These are phyloP conservation scores for Pichia sp. DNA, from an alignment of 1,139 yeast genomes.

Conservation along the genomic window DNA sequence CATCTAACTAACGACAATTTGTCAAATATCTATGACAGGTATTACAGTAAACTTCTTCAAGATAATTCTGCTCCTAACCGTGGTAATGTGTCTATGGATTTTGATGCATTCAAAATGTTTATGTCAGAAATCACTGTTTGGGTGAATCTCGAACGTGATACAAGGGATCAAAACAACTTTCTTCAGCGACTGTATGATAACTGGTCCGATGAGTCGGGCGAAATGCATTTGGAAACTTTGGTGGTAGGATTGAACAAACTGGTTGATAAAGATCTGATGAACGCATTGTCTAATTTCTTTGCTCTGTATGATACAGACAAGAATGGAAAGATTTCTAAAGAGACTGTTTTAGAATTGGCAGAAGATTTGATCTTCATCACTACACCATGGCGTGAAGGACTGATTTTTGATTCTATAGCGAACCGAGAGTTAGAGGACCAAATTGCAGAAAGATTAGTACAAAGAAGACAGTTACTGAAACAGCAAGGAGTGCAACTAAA, in stretches of 20 bases:
- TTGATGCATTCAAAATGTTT: slow-evolving; percentile 64
- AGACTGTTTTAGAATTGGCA: slow-evolving; percentile 75
- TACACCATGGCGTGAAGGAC: slow-evolving; percentile 75
- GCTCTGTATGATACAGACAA: slow-evolving; percentile 61
- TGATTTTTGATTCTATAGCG: slow-evolving; percentile 55
- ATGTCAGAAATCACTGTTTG: slow-evolving; percentile 84
- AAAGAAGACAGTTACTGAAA: slow-evolving; percentile 31
- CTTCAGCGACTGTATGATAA: slow-evolving; percentile 58
- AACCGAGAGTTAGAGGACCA: slow-evolving; percentile 57
- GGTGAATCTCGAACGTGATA: slow-evolving; percentile 42
- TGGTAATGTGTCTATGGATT: slow-evolving; percentile 55
- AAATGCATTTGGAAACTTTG: slow-evolving; percentile 64
- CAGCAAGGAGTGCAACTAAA: slow-evolving; percentile 28
- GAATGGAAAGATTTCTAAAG: slow-evolving; percentile 65
- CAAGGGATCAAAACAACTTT: slow-evolving; percentile 41
- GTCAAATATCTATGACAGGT: slow-evolving; percentile 77
- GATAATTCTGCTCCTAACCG: slow-evolving; percentile 67
- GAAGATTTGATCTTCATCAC: slow-evolving; percentile 83
- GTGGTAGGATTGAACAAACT: slow-evolving; percentile 69
- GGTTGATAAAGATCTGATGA: slow-evolving; percentile 71
- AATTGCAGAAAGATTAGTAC: slow-evolving; percentile 56
- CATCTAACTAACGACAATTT: slow-evolving; percentile 56
- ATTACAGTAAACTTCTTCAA: slow-evolving; percentile 57
- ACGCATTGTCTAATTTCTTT: slow-evolving; percentile 73
- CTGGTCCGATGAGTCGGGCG: slow-evolving; percentile 40